phyloP scores from a whole-genome alignment of 2,329 filamentous ascomycete species.

The Exophiala dermatitidis region DNA sequence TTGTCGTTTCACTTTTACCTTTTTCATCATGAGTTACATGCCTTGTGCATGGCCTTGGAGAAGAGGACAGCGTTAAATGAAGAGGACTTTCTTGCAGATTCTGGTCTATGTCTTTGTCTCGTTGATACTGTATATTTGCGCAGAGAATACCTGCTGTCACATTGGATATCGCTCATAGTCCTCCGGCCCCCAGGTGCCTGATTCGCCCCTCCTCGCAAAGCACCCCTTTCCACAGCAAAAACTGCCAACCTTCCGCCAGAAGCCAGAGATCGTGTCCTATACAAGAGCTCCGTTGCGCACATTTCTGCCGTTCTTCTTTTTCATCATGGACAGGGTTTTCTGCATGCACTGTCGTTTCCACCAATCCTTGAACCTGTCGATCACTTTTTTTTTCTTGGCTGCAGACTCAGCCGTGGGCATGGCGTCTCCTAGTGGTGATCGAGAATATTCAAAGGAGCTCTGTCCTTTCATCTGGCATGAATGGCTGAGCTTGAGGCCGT shows the following conservation, averaged over 20 bases:
- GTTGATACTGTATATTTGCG: not conserved
- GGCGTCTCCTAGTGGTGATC: conserved; percentile 12
- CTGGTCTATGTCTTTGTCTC: not conserved
- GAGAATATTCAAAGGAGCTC: conserved; percentile 13
- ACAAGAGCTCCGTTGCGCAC: conserved; percentile 8
- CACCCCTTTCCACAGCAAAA: not conserved
- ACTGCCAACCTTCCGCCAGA: not conserved
- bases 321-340: conserved; percentile 13
- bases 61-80: conserved; percentile 5
- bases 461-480: conserved; percentile 14
- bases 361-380: conserved; percentile 25
- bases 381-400: conserved; percentile 24
- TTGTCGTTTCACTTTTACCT: conserved; percentile 4
- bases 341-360: conserved; percentile 23
- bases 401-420: conserved; percentile 26
- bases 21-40: conserved; percentile 15
- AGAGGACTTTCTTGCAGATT: not conserved
- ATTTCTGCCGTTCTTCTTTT: conserved; percentile 11
- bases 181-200: not conserved
- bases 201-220: not conserved
- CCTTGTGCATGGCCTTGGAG: conserved; percentile 11
- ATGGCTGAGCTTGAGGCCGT: conserved; percentile 4
- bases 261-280: conserved; percentile 2
- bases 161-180: not conserved
- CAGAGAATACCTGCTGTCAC: not conserved